Conservation (phyloP, 148 eudicot genomes). For the Polygonum maritimum region DNA sequence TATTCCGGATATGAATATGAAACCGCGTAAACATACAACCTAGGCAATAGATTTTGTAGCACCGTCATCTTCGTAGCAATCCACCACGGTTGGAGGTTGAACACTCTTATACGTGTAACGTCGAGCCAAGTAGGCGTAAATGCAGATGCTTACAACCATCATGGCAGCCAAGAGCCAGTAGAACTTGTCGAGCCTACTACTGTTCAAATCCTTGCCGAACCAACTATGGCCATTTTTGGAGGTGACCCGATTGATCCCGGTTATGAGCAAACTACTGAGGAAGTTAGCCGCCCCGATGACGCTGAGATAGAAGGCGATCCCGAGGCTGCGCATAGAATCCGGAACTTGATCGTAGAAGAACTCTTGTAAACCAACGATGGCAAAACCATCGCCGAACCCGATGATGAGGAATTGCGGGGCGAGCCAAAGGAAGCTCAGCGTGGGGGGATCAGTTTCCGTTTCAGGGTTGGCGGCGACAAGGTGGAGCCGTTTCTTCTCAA, state of each 20-base stretch:
- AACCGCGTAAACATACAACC: neutral
- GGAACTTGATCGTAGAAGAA: constrained; percentile 70
- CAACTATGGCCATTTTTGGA: constrained; percentile 39
- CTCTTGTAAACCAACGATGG: constrained; percentile 63
- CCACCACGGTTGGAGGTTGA: constrained; percentile 27
- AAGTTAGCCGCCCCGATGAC: constrained; percentile 53
- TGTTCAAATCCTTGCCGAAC: constrained; percentile 43
- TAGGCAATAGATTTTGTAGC: constrained; percentile 22
- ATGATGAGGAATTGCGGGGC: constrained; percentile 54
- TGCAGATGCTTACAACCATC: constrained; percentile 14
- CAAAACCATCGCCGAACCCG: constrained; percentile 55
- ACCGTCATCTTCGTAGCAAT: constrained; percentile 27
- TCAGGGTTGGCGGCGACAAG: constrained; percentile 24
- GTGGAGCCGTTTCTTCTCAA: constrained; percentile 42
- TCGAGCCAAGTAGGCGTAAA: constrained; percentile 32
- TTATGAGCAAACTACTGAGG: constrained; percentile 50
- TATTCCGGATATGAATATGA: neutral
- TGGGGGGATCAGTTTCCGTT: constrained; percentile 19
- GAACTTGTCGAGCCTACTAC: constrained; percentile 30
- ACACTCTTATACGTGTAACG: constrained; percentile 54
- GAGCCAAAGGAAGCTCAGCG: constrained; percentile 62
- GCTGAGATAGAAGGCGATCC: constrained; percentile 61
- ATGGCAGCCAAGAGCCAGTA: constrained; percentile 27
- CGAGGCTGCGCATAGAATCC: constrained; percentile 65
- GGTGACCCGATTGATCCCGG: constrained; percentile 33